Percentiles rank a stretch among this genome's conserved stretches.
Evolutionary conservation across 352 stramenopile genomes (phyloP).

Genomic region (Phytophthora multivora): DNA sequence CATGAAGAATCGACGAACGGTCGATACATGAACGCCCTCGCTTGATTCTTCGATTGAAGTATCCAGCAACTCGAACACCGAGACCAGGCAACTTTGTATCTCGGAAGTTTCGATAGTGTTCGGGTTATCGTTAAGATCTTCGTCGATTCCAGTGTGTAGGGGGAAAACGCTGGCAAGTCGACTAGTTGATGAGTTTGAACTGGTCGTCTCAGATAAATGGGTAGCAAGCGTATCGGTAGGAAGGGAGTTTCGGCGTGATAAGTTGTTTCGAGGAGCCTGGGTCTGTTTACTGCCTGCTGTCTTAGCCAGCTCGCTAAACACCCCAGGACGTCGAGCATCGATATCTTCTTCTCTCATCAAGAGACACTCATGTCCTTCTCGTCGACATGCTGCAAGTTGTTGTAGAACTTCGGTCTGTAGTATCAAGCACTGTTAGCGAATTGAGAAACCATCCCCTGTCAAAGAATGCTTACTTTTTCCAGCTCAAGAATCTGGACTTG

Average conservation of each 20-base stretch:
- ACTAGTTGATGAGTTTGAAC: background rate
- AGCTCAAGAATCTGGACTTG: constrained; percentile 44
- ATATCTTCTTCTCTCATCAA: constrained; percentile 80
- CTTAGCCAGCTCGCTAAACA: constrained; percentile 48
- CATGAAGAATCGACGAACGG: constrained; percentile 64
- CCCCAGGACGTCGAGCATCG: constrained; percentile 45
- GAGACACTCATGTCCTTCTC: constrained; percentile 51
- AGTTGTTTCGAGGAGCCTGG: background rate
- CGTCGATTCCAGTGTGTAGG: constrained; percentile 3
- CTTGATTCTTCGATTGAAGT: constrained; percentile 40
- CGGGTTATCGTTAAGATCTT: constrained; percentile 27
- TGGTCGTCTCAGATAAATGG: constrained; percentile 1
- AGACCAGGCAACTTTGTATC: constrained; percentile 36
- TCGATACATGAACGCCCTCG: constrained; percentile 67
- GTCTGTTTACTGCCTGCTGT: background rate
- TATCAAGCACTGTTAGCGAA: background rate
- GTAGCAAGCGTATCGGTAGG: constrained; percentile 6
- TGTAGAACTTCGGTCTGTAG: constrained; percentile 32
- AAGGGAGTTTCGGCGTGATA: constrained; percentile 22
- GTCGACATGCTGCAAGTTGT: constrained; percentile 46
- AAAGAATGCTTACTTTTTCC: constrained; percentile 40
- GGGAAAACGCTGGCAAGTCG: constrained; percentile 13
- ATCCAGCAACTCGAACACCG: constrained; percentile 57
- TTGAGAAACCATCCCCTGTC: background rate
- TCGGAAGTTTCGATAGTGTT: constrained; percentile 27